Conservation (phyloP, 257 asterid genomes). For the Vinca minor region DNA sequence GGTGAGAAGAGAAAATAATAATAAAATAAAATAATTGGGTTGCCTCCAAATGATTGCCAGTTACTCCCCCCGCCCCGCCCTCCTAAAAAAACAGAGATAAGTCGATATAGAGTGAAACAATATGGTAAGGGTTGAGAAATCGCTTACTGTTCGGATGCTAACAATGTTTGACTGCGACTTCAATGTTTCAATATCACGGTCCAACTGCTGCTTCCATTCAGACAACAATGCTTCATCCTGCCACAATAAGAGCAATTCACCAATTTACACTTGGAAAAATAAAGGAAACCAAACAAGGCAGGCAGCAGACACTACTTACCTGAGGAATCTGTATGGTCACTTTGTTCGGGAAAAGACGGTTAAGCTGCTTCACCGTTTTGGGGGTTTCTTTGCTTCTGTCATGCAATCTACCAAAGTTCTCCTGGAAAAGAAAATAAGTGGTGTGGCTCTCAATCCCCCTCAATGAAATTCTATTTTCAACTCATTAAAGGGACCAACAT, state of each 20-base stretch:
- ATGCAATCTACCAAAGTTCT: conserved; percentile 52
- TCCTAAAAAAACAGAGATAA: no score
- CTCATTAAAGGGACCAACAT: neutral
- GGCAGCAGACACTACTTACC: conserved; percentile 19
- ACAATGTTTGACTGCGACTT: conserved; percentile 65
- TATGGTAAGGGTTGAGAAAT: conserved; percentile 3
- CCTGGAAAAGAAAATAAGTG: neutral
- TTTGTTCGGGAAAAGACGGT: conserved; percentile 81
- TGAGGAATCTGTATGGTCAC: conserved; percentile 79
- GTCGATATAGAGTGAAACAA: neutral
- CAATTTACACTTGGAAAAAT: neutral
- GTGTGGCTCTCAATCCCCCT: neutral
- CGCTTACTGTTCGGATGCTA: conserved; percentile 66
- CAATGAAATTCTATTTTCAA: no score
- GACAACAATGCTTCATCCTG: conserved; percentile 80
- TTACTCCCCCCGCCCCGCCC: no score
- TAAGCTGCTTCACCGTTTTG: conserved; percentile 66
- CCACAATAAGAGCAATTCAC: neutral
- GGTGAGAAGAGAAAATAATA: conserved; percentile 1
- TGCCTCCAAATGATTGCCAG: no score
- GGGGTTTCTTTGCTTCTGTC: conserved; percentile 74
- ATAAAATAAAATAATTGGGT: no score
- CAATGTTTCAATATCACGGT: conserved; percentile 72
- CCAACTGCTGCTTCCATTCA: conserved; percentile 83
- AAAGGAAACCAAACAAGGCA: conserved; percentile 9